phyloP scores from a whole-genome alignment of 805 yeast species.

The Nakazawaea ernobii region DNA sequence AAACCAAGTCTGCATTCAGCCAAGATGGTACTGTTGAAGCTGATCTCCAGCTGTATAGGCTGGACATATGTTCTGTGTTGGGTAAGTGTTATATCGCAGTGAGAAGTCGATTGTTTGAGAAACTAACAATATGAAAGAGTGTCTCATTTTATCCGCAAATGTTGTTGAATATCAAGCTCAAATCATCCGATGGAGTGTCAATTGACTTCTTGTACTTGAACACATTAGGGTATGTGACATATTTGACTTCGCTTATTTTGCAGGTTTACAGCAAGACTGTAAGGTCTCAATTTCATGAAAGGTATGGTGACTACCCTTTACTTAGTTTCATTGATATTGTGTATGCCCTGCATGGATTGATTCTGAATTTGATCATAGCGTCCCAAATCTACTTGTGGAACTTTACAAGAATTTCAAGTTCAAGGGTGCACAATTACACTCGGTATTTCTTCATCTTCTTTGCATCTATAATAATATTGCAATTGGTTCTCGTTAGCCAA shows the following conservation, averaged over 20 bases:
- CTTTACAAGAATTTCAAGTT: slow-evolving; percentile 25
- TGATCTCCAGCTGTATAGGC: slow-evolving; percentile 21
- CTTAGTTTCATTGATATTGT: slow-evolving; percentile 38
- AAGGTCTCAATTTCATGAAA: slow-evolving; percentile 22
- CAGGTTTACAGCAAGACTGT: slow-evolving; percentile 32
- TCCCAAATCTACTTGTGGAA: slow-evolving; percentile 32
- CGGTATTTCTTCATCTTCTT: slow-evolving; percentile 12
- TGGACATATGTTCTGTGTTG: slow-evolving; percentile 33
- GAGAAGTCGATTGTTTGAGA: neutral
- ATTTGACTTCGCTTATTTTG: slow-evolving; percentile 35
- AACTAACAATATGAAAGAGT: slow-evolving; percentile 23
- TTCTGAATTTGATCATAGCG: slow-evolving; percentile 31
- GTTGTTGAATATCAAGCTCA: slow-evolving; percentile 30
- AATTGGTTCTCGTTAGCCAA: slow-evolving; percentile 9
- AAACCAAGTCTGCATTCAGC: neutral
- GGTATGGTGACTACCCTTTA: slow-evolving; percentile 32
- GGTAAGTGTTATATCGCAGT: slow-evolving; percentile 13
- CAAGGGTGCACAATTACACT: slow-evolving; percentile 19
- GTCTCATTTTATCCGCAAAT: slow-evolving; percentile 47
- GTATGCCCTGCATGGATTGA: slow-evolving; percentile 42
- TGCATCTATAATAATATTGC: slow-evolving; percentile 13
- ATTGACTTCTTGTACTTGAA: slow-evolving; percentile 41
- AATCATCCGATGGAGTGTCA: slow-evolving; percentile 44
- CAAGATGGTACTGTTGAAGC: neutral
- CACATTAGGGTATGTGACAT: slow-evolving; percentile 39